Evolutionary conservation across 2,329 filamentous ascomycete species (phyloP), one percentile per base, ranked within the genome.

Genomic region (Proliferodiscus dingleyae): DNA sequence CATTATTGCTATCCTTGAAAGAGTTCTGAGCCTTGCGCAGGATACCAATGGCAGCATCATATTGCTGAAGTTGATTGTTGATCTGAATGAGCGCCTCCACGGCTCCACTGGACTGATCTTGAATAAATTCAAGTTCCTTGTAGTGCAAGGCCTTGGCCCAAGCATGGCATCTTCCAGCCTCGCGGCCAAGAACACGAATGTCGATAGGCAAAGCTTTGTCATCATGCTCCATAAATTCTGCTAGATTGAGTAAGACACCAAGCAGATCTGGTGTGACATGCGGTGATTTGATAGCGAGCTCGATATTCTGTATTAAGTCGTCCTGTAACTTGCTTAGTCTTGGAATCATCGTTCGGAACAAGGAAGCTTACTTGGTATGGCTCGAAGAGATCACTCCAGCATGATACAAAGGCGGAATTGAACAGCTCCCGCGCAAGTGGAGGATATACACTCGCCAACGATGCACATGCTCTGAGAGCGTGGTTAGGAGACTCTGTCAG

Each of bases 211-310:
- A 72, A 11, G 94, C 91, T 66, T 98, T 98, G 65, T 99, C 93
- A 59, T 98, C 94, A 61, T 98, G 93, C 64, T 99, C 93, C 93
- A 99, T 99, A 66, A 98, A 99, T 64, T 99, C 93, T 18, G 93
- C 93, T 41, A 99, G 76, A 61, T 98, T 98, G 39, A 99, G 80
- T 22, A 99, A 74, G 40, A 96, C 85, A 50, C 95, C 91, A 7
- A 98, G 73, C 54, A 99, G 85, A 65, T 99, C 94, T 0, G 94
- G 93, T 0, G 93, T 91, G 10, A 98, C 94, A 57, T 96, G 91
- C 42, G 91, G 86, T 3, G 91, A 97, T 44, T 89, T 93, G 56
- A 99, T 86, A 1, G 94, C 93, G 51, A 87, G 89, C 65, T 99
- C 93, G 42, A 99, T 95, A 19, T 94, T 95, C 43, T 86, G 83